Conservation (phyloP, 2,329 filamentous ascomycete genomes). For the Myotisia sp. region DNA sequence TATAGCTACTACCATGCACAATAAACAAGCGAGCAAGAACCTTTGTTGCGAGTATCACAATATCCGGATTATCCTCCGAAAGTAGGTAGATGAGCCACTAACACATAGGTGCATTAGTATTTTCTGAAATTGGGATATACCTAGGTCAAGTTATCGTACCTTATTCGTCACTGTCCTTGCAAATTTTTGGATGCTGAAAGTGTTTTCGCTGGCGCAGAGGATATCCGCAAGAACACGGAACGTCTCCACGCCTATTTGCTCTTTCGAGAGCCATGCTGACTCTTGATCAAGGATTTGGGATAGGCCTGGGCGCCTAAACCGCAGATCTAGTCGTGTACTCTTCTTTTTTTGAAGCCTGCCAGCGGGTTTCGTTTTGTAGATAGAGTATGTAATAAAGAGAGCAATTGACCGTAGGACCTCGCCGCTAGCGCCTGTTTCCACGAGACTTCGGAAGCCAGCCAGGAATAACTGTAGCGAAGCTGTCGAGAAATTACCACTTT, state of each 20-base stretch:
- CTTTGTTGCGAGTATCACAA: slow-evolving; percentile 65
- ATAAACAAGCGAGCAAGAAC: slow-evolving; percentile 73
- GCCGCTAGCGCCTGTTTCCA: slow-evolving; percentile 66
- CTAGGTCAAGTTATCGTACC: slow-evolving; percentile 35
- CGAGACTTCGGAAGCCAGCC: slow-evolving; percentile 60
- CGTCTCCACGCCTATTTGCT: slow-evolving; percentile 59
- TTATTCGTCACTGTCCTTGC: slow-evolving; percentile 91
- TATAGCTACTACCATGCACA: slow-evolving; percentile 67
- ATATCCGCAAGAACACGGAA: slow-evolving; percentile 64
- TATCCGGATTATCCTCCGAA: slow-evolving; percentile 69
- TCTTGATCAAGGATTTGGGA: slow-evolving; percentile 29
- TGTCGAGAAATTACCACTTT: slow-evolving; percentile 61
- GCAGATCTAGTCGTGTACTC: slow-evolving; percentile 25
- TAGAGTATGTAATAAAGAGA: slow-evolving; percentile 81
- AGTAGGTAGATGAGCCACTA: slow-evolving; percentile 86
- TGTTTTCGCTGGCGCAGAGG: slow-evolving; percentile 58
- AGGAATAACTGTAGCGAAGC: slow-evolving; percentile 65
- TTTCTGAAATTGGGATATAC: slow-evolving; percentile 20
- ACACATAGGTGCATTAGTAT: slow-evolving; percentile 1
- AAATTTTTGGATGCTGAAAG: slow-evolving; percentile 65
- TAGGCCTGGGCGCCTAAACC: slow-evolving; percentile 17
- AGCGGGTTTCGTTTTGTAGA: slow-evolving; percentile 48
- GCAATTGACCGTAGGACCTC: slow-evolving; percentile 77
- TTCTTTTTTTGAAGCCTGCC: slow-evolving; percentile 32
- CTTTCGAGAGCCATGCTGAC: slow-evolving; percentile 38